Base-by-base conservation (phyloP, 1,284 basidiomycete genomes). In the Stereum hirsutum region DNA sequence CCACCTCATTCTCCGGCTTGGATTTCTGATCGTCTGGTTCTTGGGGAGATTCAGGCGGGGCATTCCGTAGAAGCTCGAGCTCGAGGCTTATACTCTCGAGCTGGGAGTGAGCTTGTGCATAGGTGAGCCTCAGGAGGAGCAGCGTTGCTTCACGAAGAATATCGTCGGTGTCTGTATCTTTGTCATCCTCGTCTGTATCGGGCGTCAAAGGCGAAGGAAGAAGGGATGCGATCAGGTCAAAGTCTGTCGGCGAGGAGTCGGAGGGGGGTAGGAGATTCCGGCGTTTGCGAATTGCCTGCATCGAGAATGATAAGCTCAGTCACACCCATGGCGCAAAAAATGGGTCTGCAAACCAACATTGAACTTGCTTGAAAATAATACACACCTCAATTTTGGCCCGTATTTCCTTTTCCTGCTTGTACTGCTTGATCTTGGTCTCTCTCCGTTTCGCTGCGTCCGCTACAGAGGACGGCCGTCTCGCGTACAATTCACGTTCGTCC, bases 341-440 rank as follows among this genome's bases (percentile, higher is more conserved):
- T 11, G 11, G 17, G 24, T 26, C 15, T 11, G 23, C n/a, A 1
- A 24, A 38, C n/a, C 20, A 23, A 6, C 21, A 38, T 11, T 1
- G n/a, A 1, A 1, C 1, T 15, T 19, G 6, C 32, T 26, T 31
- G 30, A 15, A 37, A 21, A 15, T 30, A 31, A 11, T 30, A 53
- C 65, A 41, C 47, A 87, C 89, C 60, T 89, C 73, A 20, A 95
- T 78, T 44, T 73, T 73, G 24, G 66, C 63, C 42, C 76, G 72
- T 24, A 94, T 63, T 42, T 89, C 82, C 60, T 89, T 94, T 61
- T 94, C 89, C 44, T 78, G 74, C 59, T 80, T 80, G 60, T 80
- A 95, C 57, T 93, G 91, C 48, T 75, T 78, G 50, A 97, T 94
- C 66, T 95, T 97, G 30, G 81, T 60, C 48, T 94, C 90, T 50